Evolutionary conservation across 768 basidiomycete species (phyloP).

Genomic region (Boletus subparvulus): DNA sequence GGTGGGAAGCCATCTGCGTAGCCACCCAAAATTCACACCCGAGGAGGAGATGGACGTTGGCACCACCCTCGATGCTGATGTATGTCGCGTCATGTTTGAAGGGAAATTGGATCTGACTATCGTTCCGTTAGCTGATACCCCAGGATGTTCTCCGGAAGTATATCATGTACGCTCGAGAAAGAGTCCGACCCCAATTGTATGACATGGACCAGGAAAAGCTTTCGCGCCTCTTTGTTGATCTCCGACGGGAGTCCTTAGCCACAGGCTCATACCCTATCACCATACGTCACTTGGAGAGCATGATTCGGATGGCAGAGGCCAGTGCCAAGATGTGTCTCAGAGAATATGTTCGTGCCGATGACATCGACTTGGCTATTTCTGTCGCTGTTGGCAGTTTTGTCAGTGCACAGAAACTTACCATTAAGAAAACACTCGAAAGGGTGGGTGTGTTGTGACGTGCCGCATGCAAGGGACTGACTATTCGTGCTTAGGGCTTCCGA

Average conservation of each 20-base stretch:
- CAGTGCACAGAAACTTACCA: conserved; percentile 94
- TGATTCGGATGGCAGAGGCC: conserved; percentile 99
- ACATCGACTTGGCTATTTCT: conserved; percentile 96
- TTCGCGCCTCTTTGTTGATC: conserved; percentile 88
- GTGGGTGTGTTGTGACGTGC: conserved; percentile 39
- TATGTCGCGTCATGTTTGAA: conserved; percentile 40
- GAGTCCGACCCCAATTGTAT: conserved; percentile 87
- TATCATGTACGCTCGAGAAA: conserved; percentile 98
- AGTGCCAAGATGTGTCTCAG: conserved; percentile 98
- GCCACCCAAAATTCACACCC: conserved; percentile 89
- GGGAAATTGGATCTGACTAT: conserved; percentile 10
- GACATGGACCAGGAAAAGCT: conserved; percentile 97
- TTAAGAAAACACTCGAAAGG: conserved; percentile 96
- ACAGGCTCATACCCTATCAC: conserved; percentile 99
- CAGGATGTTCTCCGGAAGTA: conserved; percentile 97
- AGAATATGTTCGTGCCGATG: conserved; percentile 93
- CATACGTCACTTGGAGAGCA: conserved; percentile 95
- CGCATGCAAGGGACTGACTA: conserved; percentile 10
- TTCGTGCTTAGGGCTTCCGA: conserved; percentile 73
- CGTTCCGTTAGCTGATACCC: conserved; percentile 73
- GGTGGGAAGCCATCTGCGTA: conserved; percentile 93
- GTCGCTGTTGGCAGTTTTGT: conserved; percentile 95
- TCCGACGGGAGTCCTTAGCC: conserved; percentile 92
- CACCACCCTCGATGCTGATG: conserved; percentile 86
- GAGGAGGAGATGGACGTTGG: conserved; percentile 95